phyloP scores from a whole-genome alignment of 2,329 filamentous ascomycete genomes.

The Chaetomiaceae sp. region DNA sequence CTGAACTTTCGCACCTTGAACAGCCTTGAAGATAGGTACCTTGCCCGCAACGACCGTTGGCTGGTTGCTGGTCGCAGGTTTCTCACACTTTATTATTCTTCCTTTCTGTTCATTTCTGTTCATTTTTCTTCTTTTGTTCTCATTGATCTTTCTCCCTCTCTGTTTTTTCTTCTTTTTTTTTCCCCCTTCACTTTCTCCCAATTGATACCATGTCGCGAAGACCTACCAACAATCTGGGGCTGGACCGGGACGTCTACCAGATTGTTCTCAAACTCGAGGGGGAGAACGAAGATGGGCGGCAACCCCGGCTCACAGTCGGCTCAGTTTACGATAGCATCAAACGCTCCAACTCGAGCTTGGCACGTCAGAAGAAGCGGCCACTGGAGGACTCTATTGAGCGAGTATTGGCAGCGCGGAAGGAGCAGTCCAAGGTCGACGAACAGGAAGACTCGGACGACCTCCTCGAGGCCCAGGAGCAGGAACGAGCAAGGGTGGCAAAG shows the following conservation, averaged over 20 bases:
- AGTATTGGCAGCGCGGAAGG: conserved; percentile 68
- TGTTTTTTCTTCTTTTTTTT: not conserved
- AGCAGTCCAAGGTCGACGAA: conserved; percentile 54
- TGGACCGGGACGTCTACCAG: conserved; percentile 73
- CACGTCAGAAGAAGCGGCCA: conserved; percentile 73
- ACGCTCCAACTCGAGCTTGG: conserved; percentile 79
- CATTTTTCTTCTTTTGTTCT: too few relatives aligned
- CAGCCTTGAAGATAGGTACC: too few relatives aligned
- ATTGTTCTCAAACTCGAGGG: conserved; percentile 73
- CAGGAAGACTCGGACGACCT: conserved; percentile 48
- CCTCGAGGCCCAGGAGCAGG: conserved; percentile 25
- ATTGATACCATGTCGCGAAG: conserved; percentile 16
- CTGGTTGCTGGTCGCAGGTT: too few relatives aligned
- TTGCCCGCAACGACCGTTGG: too few relatives aligned
- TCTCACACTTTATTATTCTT: too few relatives aligned
- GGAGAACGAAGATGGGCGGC: conserved; percentile 6
- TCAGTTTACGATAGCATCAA: conserved; percentile 76
- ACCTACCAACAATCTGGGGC: conserved; percentile 30
- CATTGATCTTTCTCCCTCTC: not conserved
- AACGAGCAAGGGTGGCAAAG: conserved; percentile 24
- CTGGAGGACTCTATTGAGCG: conserved; percentile 83
- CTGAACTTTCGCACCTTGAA: too few relatives aligned
- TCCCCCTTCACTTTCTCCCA: not conserved
- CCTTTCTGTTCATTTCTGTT: too few relatives aligned
- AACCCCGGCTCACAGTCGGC: conserved; percentile 48